Evolutionary conservation across 2,329 filamentous ascomycete species (phyloP).

Genomic region (Cytospora paraplurivora): DNA sequence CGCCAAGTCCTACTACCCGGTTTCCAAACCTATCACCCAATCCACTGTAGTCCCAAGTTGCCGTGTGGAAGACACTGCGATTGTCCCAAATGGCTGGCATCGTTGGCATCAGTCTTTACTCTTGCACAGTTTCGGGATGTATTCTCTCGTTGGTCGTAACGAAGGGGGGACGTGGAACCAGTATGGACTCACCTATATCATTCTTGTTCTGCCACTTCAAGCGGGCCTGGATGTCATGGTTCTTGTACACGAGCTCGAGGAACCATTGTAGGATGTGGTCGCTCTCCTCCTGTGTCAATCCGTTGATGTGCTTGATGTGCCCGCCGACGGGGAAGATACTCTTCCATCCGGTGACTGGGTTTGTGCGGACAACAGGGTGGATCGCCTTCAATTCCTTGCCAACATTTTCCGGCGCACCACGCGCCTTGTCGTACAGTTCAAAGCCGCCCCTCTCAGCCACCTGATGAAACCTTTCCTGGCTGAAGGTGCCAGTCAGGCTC

Average conservation of each 20-base stretch:
- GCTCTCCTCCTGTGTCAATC: slow-evolving; percentile 46
- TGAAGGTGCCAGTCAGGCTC: slow-evolving; percentile 47
- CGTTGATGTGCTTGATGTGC: slow-evolving; percentile 47
- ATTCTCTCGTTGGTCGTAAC: not conserved
- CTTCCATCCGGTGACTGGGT: slow-evolving; percentile 67
- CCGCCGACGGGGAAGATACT: slow-evolving; percentile 49
- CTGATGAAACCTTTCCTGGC: slow-evolving; percentile 44
- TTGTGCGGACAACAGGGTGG: slow-evolving; percentile 61
- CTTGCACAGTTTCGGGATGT: not conserved
- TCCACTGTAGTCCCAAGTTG: slow-evolving; percentile 59
- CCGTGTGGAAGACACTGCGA: slow-evolving; percentile 58
- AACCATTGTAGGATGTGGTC: slow-evolving; percentile 46
- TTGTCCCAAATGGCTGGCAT: slow-evolving; percentile 62
- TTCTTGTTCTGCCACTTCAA: slow-evolving; percentile 49
- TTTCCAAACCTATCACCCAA: slow-evolving; percentile 54
- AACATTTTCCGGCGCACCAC: slow-evolving; percentile 57
- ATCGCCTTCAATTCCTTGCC: slow-evolving; percentile 51
- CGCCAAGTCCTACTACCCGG: slow-evolving; percentile 57
- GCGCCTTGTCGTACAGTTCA: slow-evolving; percentile 47
- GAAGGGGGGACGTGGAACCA: not conserved
- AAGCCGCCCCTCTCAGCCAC: slow-evolving; percentile 45
- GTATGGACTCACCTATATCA: slow-evolving; percentile 41
- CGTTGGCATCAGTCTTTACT: not conserved
- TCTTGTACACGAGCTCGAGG: slow-evolving; percentile 45
- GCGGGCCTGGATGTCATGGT: slow-evolving; percentile 53